A percentile compares a stretch with the other conserved stretches of the same genome.
Evolutionary conservation across 306 rosid species (phyloP).

Genomic region (Castanea crenata): DNA sequence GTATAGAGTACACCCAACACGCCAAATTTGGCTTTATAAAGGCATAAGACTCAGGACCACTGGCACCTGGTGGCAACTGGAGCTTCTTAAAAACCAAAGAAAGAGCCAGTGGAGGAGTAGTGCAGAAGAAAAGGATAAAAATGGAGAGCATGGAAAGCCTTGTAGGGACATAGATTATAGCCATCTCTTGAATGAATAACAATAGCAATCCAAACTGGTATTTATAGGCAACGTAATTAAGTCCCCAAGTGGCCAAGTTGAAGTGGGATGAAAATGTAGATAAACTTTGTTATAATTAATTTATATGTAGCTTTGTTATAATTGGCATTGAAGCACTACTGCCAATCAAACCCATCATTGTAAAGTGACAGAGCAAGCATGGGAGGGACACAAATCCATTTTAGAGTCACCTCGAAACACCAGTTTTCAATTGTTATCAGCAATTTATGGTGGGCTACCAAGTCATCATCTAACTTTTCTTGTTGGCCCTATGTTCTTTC

Average conservation of each 20-base stretch:
- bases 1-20: conserved; percentile 29
- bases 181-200: not conserved
- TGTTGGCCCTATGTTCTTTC: no score
- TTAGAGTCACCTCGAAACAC: no score
- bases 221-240: not conserved
- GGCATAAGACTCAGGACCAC: conserved; percentile 41
- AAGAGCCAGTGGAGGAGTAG: not conserved
- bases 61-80: conserved; percentile 25
- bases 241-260: not conserved
- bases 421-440: no score
- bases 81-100: conserved; percentile 27
- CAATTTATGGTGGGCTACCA: no score
- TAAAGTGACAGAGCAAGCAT: no score
- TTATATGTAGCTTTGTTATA: no score
- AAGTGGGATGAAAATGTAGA: not conserved
- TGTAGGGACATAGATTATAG: not conserved
- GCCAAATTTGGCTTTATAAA: conserved; percentile 19
- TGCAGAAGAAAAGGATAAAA: not conserved
- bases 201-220: not conserved
- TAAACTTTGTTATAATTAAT: no score
- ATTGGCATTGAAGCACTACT: no score
- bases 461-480: no score
- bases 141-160: not conserved
- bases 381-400: no score
- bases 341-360: no score